Evolutionary conservation across 2,329 filamentous ascomycete genomes (phyloP), one percentile per base, ranked within the genome.

Genomic region (Calonectria pauciramosa): DNA sequence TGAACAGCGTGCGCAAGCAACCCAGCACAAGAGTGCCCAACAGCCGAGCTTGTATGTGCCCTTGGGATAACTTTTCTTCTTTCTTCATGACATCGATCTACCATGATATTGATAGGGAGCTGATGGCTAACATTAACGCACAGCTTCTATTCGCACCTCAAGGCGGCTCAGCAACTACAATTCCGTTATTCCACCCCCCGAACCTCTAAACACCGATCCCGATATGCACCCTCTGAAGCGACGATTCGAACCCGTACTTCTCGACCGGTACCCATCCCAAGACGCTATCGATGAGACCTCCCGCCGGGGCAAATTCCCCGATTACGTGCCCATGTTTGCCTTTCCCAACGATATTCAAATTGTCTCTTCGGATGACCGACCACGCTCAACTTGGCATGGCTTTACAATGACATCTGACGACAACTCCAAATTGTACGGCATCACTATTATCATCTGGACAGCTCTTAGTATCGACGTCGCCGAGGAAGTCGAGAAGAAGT

Each of bases 261-360:
- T 99, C 36, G 97, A 99, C 85, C 92, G 96, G 84, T 99, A 99
- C 81, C 97, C 97, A 10, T 94, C 95, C 20, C 95, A 95, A 83
- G 91, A 92, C 77, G 94, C 95, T 82, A 89, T 92, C 28, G 96
- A 98, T 73, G 96, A 98, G 79, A 86, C 94, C 67, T 92, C 94
- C 79, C 91, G 94, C 81, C 91, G 97, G 82, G 96, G 95, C 69
- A 93, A 91, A 72, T 99, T 99, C 82, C 97, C 97, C 0, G 97
- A 99, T 83, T 99, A 98, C 82, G 95, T 99, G 23, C 97, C 97
- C 71, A 99, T 99, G 97, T 99, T 99, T 85, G 96, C 97, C 69
- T 99, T 99, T 81, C 97, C 97, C 59, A 98, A 99, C 85, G 97
- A 99, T 84, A 97, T 99, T 80, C 96, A 96, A 77, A 97, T 99